A percentile compares a stretch with the other conserved stretches of the same genome.
Evolutionary conservation across 1,284 basidiomycete species (phyloP).

Genomic region (Ustilago esculenta): DNA sequence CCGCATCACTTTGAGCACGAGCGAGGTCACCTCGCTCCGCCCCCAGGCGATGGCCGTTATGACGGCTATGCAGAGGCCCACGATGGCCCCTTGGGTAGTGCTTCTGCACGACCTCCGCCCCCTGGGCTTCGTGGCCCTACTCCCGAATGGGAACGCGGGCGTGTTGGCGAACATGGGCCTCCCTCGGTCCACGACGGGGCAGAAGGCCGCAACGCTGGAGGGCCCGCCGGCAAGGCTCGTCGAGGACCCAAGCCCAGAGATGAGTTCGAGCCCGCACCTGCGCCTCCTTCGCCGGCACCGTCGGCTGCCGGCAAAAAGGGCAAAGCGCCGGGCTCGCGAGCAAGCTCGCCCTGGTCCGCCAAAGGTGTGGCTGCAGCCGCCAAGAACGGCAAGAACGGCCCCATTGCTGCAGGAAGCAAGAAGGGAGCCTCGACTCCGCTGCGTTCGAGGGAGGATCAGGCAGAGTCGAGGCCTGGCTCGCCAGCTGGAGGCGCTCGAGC

Average conservation of each 20-base stretch:
- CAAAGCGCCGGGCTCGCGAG: slow-evolving; percentile 37
- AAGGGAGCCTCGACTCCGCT: slow-evolving; percentile 26
- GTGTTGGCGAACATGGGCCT: slow-evolving; percentile 21
- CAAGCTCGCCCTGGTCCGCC: slow-evolving; percentile 46
- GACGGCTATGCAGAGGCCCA: slow-evolving; percentile 27
- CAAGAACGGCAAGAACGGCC: slow-evolving; percentile 23
- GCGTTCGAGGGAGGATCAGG: slow-evolving; percentile 24
- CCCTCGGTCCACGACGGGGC: slow-evolving; percentile 19
- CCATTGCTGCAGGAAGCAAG: slow-evolving; percentile 10
- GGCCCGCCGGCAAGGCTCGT: slow-evolving; percentile 21
- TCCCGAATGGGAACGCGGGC: slow-evolving; percentile 37
- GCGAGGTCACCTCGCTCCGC: slow-evolving; percentile 26
- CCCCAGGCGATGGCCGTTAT: slow-evolving; percentile 23
- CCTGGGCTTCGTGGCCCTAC: slow-evolving; percentile 35
- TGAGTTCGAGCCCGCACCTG: slow-evolving; percentile 30
- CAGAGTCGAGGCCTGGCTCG: slow-evolving; percentile 23
- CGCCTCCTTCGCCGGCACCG: slow-evolving; percentile 39
- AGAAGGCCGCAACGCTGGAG: slow-evolving; percentile 17
- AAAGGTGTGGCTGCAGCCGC: slow-evolving; percentile 18
- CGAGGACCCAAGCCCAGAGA: slow-evolving; percentile 43
- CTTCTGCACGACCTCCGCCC: slow-evolving; percentile 13
- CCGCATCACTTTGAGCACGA: slow-evolving; percentile 33
- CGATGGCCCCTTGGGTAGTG: slow-evolving; percentile 23
- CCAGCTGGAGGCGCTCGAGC: slow-evolving; percentile 19
- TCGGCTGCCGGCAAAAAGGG: slow-evolving; percentile 44